Percentiles rank a stretch among this genome's conserved stretches.
Evolutionary conservation across 345 rosid genomes (phyloP).

Genomic region (Melastoma malabathricum): DNA sequence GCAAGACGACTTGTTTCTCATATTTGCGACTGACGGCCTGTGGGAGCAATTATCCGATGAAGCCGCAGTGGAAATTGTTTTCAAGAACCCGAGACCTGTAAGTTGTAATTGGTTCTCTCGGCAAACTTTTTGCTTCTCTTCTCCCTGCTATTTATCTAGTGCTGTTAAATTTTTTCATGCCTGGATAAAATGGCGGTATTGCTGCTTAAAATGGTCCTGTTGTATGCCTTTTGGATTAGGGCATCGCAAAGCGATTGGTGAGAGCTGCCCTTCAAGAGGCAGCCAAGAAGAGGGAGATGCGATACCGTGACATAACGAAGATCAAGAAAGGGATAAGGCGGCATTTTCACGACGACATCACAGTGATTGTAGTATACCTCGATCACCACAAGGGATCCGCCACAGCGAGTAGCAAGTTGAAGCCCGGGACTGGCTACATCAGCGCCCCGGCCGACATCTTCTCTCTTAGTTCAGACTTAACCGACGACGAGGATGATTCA

Average conservation of each 20-base stretch:
- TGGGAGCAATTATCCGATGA: constrained; percentile 96
- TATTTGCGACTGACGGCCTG: constrained; percentile 98
- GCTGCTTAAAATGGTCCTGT: too few species aligned
- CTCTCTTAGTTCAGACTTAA: constrained; percentile 34
- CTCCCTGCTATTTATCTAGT: neutral
- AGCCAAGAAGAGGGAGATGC: constrained; percentile 65
- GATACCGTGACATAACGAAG: constrained; percentile 42
- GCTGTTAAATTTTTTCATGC: too few species aligned
- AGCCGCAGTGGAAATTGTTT: constrained; percentile 75
- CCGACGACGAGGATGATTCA: constrained; percentile 17
- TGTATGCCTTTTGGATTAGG: too few species aligned
- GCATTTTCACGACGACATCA: constrained; percentile 68
- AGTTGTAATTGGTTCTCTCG: constrained; percentile 18
- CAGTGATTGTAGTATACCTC: constrained; percentile 57
- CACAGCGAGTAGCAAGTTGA: constrained; percentile 11
- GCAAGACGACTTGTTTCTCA: constrained; percentile 67
- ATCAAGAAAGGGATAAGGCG: constrained; percentile 51
- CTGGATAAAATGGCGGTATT: too few species aligned
- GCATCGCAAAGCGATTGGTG: constrained; percentile 55
- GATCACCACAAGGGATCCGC: constrained; percentile 38
- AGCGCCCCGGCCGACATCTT: constrained; percentile 63
- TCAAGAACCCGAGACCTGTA: constrained; percentile 76
- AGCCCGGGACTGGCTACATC: constrained; percentile 29
- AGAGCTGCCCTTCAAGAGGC: constrained; percentile 61
- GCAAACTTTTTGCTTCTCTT: too few species aligned